Percentiles rank a stretch among this genome's conserved stretches.
Conservation (phyloP, 2,329 filamentous ascomycete species). For the Chaetomiaceae sp. region DNA sequence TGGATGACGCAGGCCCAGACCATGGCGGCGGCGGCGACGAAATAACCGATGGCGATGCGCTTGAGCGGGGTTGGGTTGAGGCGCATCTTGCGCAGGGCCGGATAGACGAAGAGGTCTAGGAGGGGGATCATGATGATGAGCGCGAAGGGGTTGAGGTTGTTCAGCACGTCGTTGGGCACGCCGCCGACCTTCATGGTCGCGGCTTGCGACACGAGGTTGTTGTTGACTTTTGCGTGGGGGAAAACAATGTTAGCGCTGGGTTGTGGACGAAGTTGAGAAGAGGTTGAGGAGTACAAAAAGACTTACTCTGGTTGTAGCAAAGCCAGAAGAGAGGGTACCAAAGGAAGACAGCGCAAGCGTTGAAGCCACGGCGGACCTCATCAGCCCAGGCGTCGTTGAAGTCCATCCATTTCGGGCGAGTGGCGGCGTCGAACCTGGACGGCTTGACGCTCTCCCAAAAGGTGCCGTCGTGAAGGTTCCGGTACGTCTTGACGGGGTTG, state of each 20-base stretch:
- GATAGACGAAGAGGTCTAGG: conserved; percentile 64
- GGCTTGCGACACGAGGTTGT: conserved; percentile 59
- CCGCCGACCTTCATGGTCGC: conserved; percentile 62
- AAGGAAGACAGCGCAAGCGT: conserved; percentile 63
- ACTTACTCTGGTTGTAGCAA: conserved; percentile 41
- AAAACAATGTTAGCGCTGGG: too few relatives aligned
- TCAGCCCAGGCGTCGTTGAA: conserved; percentile 76
- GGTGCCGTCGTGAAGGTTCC: conserved; percentile 49
- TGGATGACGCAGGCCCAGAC: conserved; percentile 50
- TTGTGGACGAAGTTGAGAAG: not conserved
- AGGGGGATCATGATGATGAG: conserved; percentile 71
- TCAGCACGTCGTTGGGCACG: conserved; percentile 71
- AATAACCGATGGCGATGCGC: conserved; percentile 67
- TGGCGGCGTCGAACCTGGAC: conserved; percentile 49
- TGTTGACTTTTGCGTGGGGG: too few relatives aligned
- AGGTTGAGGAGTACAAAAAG: conserved; percentile 15
- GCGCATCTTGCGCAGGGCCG: conserved; percentile 56
- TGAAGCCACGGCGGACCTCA: conserved; percentile 62
- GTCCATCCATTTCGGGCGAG: conserved; percentile 58
- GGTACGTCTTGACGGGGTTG: conserved; percentile 58
- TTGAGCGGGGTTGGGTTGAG: conserved; percentile 71
- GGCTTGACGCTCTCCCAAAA: conserved; percentile 70
- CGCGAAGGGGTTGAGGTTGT: conserved; percentile 68
- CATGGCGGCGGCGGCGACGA: conserved; percentile 57
- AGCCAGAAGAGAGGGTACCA: conserved; percentile 62